Evolutionary conservation across 1,139 yeast species (phyloP), one percentile per base, ranked within the genome.

Genomic region (Kurtzmaniella quercitrusa): DNA sequence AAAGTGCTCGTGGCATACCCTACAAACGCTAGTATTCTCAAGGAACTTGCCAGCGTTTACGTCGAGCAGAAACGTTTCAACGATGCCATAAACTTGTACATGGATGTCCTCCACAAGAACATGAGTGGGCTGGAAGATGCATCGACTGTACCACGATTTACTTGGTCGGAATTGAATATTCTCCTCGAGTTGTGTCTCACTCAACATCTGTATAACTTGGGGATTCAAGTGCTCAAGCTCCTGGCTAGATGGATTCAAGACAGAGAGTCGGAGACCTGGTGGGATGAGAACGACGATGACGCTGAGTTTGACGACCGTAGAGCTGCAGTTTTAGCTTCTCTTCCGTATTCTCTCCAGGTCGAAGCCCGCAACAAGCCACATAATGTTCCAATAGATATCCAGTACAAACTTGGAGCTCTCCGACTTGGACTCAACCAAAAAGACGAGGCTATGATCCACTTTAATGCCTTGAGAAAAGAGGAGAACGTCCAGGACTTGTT

Each of bases 91-190:
- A 79, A 79, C 25, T 72, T 90, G 56, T 93, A 90, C 61, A 75
- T 81, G 66, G 76, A 75, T 41, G 74, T 86, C 10, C 74, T 84
- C 48, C 84, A 82, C 41, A 73, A 73, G 42, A 85, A 85, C 51
- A 66, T 75, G 42, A 62, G 67, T 38, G 62, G 51, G 1, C 53
- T 58, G 2, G 51, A 63, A 7, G 65, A 60, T 40, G 56, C 52
- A 37, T 64, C 52, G 24, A 46, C 59, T 45, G 66, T 70, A 50
- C 70, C 81, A 53, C 38, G 57, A 40, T 91, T 93, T 61, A 89
- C 82, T 38, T 91, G 96, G 95, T 85, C 95, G 0, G 93, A 89
- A 51, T 70, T 93, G 42, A 91, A 93, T 57, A 87, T 89, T 47
- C 66, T 93, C 41, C 76, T 87, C 9, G 98, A 93, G 56, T 66